Base-by-base conservation (phyloP, 2,329 filamentous ascomycete species). In the Fusarium globosum region DNA sequence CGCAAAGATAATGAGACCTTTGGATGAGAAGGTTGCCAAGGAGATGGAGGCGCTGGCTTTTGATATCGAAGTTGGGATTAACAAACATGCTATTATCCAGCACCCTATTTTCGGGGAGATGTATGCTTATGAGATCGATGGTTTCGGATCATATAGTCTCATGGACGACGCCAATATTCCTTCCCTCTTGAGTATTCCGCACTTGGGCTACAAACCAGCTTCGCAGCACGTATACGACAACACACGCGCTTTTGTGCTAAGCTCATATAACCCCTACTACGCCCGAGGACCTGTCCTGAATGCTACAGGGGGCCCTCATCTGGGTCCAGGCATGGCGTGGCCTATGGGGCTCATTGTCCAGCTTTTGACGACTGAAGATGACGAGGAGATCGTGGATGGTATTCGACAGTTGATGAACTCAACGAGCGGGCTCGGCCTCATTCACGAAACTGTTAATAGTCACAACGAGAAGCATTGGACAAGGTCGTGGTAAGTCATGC, bases 281-380 rank as follows among this genome's bases (percentile, higher is more conserved):
- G 87, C 88, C 82, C 83, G 83, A 26, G 88, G 88, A 0, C 86
- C 86, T 6, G 84, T 87, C 21, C 80, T 89, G 70, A 87, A 84
- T 69, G 84, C 85, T 35, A 84, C 86, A 2, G 88, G 88, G 18
- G 87, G 87, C 0, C 87, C 87, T 30, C 87, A 89, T 73, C 80
- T 85, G 14, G 86, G 87, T 0, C 88, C 94, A 5, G 88, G 91
- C 66, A 91, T 92, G 79, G 94, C 93, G 21, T 97, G 95, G 95
- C 94, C 95, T 3, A 97, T 97, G 94, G 93, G 90, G 51, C 86
- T 94, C 73, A 90, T 97, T 53, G 90, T 95, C 65, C 91, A 93
- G 79, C 92, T 93, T 39, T 88, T 96, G 87, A 97, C 94, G 4
- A 91, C 88, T 42, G 88, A 94, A 51, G 88, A 94, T 64, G 93